A percentile compares a stretch with the other conserved stretches of the same genome.
These are phyloP conservation scores for Kurtzmaniella fragi DNA, from an alignment of 805 yeast species.

Conservation along the genomic window DNA sequence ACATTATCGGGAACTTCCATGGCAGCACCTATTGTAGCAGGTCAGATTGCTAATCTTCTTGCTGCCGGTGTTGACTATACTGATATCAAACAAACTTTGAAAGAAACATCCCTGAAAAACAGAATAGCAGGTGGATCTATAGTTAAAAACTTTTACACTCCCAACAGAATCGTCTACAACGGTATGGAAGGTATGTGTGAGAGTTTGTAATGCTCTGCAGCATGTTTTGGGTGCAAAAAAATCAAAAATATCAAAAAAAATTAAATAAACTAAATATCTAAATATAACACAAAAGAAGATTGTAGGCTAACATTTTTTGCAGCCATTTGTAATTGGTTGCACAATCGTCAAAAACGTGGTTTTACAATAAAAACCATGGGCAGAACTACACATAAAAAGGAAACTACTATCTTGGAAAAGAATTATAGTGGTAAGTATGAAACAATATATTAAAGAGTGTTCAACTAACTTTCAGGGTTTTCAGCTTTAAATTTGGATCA, in stretches of 20 bases:
- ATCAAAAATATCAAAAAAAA: no score
- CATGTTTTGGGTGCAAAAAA: no score
- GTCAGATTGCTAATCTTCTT: slow-evolving; percentile 52
- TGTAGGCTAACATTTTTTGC: no score
- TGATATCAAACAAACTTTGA: slow-evolving; percentile 37
- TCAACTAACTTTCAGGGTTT: not conserved
- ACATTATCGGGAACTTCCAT: slow-evolving; percentile 72
- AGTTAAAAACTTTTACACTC: slow-evolving; percentile 47
- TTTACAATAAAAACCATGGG: no score
- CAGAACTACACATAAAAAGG: no score
- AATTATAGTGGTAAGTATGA: no score
- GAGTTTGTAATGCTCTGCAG: not conserved
- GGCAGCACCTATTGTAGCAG: slow-evolving; percentile 76
- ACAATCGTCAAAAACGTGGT: no score
- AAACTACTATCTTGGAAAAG: no score
- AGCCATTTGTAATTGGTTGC: no score
- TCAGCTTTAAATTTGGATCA: not conserved
- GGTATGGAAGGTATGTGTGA: slow-evolving; percentile 15
- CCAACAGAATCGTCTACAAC: slow-evolving; percentile 49
- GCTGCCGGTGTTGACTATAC: slow-evolving; percentile 44
- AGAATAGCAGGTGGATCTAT: slow-evolving; percentile 44
- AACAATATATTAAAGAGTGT: no score
- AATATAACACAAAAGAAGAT: no score
- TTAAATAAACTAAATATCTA: no score
- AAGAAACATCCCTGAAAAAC: slow-evolving; percentile 43